Base-by-base conservation (phyloP, 1,284 basidiomycete genomes). In the Ceratobasidium sp. region DNA sequence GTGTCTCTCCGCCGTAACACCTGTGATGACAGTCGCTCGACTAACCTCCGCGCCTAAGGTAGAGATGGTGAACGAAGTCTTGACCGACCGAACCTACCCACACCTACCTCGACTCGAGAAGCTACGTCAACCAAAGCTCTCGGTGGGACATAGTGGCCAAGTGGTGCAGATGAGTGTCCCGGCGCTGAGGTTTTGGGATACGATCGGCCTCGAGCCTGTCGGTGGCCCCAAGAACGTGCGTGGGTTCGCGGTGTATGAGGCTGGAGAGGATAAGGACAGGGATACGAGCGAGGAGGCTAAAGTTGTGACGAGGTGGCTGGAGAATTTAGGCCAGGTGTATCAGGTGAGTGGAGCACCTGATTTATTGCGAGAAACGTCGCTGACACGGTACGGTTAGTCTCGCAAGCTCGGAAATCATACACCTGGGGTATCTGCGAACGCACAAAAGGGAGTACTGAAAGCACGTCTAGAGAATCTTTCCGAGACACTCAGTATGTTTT, bases 141-240 rank as follows among this genome's bases (percentile, higher is more conserved):
- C 78, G 0, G 78, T 81, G 31, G 84, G 85, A 14, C 69, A 78
- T 36, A 59, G 54, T 69, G 78, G 69, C 47, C 75, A 33, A 24
- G 81, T 93, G 27, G 84, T 94, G 14, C 88, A 93, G 51, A 80
- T 93, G 14, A 81, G 89, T 19, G 89, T 92, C 3, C 81, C 91
- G 1, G 90, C 92, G 0, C 79, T 95, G 22, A 85, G 89, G 1
- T 95, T 94, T 80, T 95, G 94, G 93, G 89, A 92, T 76, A 94
- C 93, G 79, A 85, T 95, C 36, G 92, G 91, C 0, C 81, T 96
- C 64, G 85, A 86, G 33, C 94, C 94, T 0, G 85, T 88, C 47
- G 85, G 86, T 51, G 93, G 93, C 1, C 83, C 83, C 65, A 95
- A 95, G 82, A 85, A 94, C 77, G 85, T 92, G 0, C 85, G 84